Conservation (phyloP, 2,329 filamentous ascomycete genomes). For the Xylaria hypoxylon region DNA sequence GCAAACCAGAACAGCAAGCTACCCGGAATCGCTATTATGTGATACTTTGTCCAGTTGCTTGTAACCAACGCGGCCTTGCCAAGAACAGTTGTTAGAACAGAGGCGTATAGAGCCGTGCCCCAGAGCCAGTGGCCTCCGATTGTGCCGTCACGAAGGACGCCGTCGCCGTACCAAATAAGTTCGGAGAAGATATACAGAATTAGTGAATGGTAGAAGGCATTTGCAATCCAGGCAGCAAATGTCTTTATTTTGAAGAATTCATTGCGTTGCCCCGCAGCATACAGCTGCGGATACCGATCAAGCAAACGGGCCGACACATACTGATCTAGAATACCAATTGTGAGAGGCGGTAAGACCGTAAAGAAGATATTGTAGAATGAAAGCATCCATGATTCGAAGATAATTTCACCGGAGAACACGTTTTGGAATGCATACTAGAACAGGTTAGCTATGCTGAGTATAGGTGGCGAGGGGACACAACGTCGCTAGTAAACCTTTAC, state of each 20-base stretch:
- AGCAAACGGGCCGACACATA: constrained; percentile 94
- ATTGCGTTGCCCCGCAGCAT: constrained; percentile 91
- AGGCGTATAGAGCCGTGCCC: constrained; percentile 94
- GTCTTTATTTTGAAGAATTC: constrained; percentile 93
- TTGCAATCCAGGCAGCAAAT: constrained; percentile 92
- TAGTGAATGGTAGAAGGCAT: constrained; percentile 95
- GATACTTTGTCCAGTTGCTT: constrained; percentile 99
- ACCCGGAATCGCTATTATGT: constrained; percentile 93
- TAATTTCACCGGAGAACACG: constrained; percentile 95
- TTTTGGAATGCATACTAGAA: constrained; percentile 95
- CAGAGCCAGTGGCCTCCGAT: constrained; percentile 96
- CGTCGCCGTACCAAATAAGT: constrained; percentile 84
- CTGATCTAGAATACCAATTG: constrained; percentile 96
- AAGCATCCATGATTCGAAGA: constrained; percentile 99
- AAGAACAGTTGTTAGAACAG: constrained; percentile 91
- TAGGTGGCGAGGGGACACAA: background rate
- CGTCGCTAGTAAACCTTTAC: background rate
- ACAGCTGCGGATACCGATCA: constrained; percentile 95
- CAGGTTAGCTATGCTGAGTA: constrained; percentile 22
- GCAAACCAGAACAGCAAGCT: constrained; percentile 92
- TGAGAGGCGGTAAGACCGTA: constrained; percentile 91
- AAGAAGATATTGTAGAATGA: constrained; percentile 99
- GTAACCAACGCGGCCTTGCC: constrained; percentile 95
- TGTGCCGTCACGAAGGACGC: constrained; percentile 81
- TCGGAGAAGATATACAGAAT: constrained; percentile 89